A percentile compares a stretch with the other conserved stretches of the same genome.
phyloP scores from a whole-genome alignment of 129 eudicot genomes.

The Daucus carota region DNA sequence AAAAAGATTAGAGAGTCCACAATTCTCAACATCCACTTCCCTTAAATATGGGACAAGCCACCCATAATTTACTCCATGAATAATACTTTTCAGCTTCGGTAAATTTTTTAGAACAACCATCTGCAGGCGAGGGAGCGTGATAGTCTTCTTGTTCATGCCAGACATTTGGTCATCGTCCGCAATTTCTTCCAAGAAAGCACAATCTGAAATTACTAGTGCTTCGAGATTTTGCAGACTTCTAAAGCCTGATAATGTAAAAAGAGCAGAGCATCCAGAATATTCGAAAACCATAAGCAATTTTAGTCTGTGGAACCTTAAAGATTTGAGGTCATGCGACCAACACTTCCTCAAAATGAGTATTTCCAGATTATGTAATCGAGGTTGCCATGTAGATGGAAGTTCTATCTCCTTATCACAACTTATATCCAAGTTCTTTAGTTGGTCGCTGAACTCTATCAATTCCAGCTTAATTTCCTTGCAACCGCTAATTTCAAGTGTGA shows the following conservation, averaged over 20 bases:
- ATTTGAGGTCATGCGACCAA: not conserved
- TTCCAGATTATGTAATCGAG: not conserved
- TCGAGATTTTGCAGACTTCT: not conserved
- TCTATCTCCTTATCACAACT: not conserved
- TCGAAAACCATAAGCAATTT: not conserved
- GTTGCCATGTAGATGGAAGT: not conserved
- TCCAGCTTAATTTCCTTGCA: not conserved
- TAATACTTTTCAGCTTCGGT: not conserved
- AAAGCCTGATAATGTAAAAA: not conserved
- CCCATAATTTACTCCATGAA: not conserved
- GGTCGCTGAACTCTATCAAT: not conserved
- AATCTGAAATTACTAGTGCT: not conserved
- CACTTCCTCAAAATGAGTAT: not conserved
- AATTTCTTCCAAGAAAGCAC: not conserved
- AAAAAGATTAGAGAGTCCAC: not conserved
- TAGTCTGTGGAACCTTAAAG: not conserved
- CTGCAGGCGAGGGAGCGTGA: not conserved
- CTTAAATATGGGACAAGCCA: not conserved
- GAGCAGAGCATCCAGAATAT: not conserved
- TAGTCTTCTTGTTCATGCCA: not conserved
- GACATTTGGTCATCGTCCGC: not conserved
- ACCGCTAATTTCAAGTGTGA: not conserved
- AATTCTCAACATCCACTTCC: not conserved
- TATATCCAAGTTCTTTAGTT: not conserved
- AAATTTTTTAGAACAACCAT: not conserved